A percentile compares a stretch with the other conserved stretches of the same genome.
Conservation (phyloP, 495 filamentous ascomycete genomes). For the Cercophora samala region DNA sequence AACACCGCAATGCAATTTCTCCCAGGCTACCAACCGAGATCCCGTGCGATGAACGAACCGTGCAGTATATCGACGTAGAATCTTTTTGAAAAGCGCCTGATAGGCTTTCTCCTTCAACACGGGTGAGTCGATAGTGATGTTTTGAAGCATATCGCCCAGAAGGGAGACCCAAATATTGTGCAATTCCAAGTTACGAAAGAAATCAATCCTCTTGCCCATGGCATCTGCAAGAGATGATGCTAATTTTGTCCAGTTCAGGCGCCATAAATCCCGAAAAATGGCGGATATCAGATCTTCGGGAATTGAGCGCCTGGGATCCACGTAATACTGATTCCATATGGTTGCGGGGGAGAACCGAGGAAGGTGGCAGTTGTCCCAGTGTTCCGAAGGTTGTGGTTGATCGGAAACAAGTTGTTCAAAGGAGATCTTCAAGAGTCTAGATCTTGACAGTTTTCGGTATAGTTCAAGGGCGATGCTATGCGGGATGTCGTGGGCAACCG, state of each 20-base stretch:
- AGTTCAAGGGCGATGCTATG: not conserved
- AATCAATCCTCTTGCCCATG: not conserved
- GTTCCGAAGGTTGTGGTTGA: not conserved
- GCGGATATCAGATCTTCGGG: not conserved
- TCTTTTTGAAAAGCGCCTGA: too few species aligned
- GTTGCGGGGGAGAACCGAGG: not conserved
- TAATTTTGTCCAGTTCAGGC: not conserved
- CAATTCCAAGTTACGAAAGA: not conserved
- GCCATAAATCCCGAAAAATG: not conserved
- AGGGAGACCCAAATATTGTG: not conserved
- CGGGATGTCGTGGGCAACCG: not conserved
- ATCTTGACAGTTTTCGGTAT: not conserved
- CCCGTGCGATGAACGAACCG: too few species aligned
- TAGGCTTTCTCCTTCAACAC: too few species aligned
- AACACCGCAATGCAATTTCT: too few species aligned
- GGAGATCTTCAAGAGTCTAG: not conserved
- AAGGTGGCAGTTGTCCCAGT: not conserved
- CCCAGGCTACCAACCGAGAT: too few species aligned
- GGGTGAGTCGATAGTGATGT: too few species aligned
- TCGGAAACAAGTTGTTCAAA: not conserved
- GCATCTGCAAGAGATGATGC: not conserved
- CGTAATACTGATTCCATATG: not conserved
- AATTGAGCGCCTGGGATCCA: not conserved
- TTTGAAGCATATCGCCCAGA: too few species aligned
- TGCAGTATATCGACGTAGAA: too few species aligned